Conservation (phyloP, 2,329 filamentous ascomycete species). For the Lasiodiplodia sp. region DNA sequence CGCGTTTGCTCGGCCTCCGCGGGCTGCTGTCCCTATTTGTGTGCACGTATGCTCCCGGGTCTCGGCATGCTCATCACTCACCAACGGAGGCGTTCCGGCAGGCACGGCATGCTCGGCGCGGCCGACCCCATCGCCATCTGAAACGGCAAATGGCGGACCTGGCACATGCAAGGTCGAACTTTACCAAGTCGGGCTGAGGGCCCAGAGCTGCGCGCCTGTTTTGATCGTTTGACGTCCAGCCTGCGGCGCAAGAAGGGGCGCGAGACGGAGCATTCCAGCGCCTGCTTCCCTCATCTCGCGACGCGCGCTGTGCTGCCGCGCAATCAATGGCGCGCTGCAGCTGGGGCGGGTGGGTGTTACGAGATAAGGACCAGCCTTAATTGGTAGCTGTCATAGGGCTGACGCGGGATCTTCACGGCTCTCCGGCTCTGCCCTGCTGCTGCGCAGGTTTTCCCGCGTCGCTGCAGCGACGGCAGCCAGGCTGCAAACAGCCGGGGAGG, state of each 20-base stretch:
- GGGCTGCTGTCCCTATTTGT: conserved; percentile 11
- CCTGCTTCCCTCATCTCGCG: not conserved
- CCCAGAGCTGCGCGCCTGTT: not conserved
- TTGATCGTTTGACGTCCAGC: not conserved
- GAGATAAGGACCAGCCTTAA: conserved; percentile 25
- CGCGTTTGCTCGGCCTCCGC: not conserved
- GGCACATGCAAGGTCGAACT: conserved; percentile 15
- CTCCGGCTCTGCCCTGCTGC: not conserved
- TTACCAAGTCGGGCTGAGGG: conserved; percentile 8
- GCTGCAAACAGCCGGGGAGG: not conserved
- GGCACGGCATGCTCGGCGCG: conserved; percentile 15
- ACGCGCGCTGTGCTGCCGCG: conserved; percentile 10
- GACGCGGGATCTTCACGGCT: conserved; percentile 18
- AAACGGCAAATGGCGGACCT: conserved; percentile 16
- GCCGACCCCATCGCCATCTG: conserved; percentile 22
- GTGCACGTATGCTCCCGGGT: not conserved
- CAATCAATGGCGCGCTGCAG: not conserved
- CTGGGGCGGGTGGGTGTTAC: not conserved
- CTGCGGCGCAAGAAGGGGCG: not conserved
- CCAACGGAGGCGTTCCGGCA: conserved; percentile 7
- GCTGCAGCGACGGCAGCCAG: not conserved
- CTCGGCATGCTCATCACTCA: conserved; percentile 7
- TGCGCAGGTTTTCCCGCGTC: conserved; percentile 2
- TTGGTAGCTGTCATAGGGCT: conserved; percentile 18
- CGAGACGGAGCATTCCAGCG: conserved; percentile 6